Evolutionary conservation across 805 yeast genomes (phyloP), one percentile per base, ranked within the genome.

Genomic region (Metschnikowia reukaufii): DNA sequence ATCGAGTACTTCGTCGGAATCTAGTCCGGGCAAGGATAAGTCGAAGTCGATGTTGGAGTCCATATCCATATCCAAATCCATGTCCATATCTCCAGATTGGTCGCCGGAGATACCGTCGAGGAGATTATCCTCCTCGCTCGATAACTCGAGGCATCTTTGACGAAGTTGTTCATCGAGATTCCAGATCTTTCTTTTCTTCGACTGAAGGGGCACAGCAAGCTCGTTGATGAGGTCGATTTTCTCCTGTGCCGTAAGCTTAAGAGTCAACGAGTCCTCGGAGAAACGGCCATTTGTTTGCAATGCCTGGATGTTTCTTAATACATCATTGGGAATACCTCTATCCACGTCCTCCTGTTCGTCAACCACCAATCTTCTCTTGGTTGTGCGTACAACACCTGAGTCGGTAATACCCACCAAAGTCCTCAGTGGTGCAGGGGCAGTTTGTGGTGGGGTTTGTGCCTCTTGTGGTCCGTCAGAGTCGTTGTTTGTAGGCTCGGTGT

Each of bases 311-410:
- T 56, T 61, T 39, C 56, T 57, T 34, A 71, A 58, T 18, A 63
- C 71, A 27, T 63, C 66, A 18, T 65, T 61, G 21, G 72, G 63
- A n/a, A 70, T 55, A 1, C 73, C 78, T 5, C 73, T 61, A n/a
- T 75, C 66, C 33, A 80, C 61, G 37, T 76, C 81, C 16, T 65
- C 73, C 4, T 50, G 58, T 0, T 66, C 54, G 58, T 82, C 86
- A n/a, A 74, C 57, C 29, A 69, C 62, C 21, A 81, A 56, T 52
- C 70, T 74, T 48, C 77, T 70, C 46, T 74, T 73, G 27, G 66
- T 62, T 1, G 83, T 78, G 52, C 76, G 71, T 3, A 79, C 46
- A 16, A 57, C 74, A 30, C 82, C 83, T 23, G 59, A 64, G 25
- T 68, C 74, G 4, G 66, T 59, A 45, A 67, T 63, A 47, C 70